Evolutionary conservation across 257 asterid species (phyloP), one percentile per base, ranked within the genome.

Genomic region (Nicotiana undulata): DNA sequence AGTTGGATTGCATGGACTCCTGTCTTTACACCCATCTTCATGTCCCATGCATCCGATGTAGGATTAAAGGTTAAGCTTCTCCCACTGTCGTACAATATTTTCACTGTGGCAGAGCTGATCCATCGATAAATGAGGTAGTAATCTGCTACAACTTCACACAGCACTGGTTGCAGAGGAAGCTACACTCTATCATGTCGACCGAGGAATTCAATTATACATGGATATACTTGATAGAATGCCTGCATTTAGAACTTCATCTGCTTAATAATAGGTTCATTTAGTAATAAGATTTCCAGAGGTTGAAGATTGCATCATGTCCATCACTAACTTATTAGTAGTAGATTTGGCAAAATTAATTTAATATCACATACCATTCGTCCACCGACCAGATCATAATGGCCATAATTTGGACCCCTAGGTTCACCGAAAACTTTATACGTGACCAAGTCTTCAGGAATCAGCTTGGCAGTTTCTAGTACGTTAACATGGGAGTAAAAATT

Each of bases 311-410:
- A 49, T 72, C 78, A 49, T 49, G 49, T 22, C 13, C 24, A 22
- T 46, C 46, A 44, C 34, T 70, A 70, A 46, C 13, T 44, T 70
- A 51, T 49, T 22, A 46, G 7, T 24, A 72, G 60, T 13, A 3
- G 59, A 17, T 58, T 49, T 16, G 26, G n/a, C 3, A 6, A 3
- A 55, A 44, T 37, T 24, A 3, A 6, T 49, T 74, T 58, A 15
- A 15, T 74, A 74, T 49, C 79, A 83, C 91, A 28, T 89, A 96
- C 98, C 98, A 89, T 34, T 63, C 95, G 89, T 65, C 98, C 94
- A 31, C 99, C 99, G 44, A 96, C 98, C 83, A 96, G 84, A 84
- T 96, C 99, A 83, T 96, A 96, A 86, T 96, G 99, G 83, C 95
- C 99, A 87, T 94, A 96, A 86, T 94, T 98, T 22, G 98, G 97